A percentile compares a stretch with the other conserved stretches of the same genome.
Conservation (phyloP, 2,329 filamentous ascomycete species). For the Cladophialophora psammophila region DNA sequence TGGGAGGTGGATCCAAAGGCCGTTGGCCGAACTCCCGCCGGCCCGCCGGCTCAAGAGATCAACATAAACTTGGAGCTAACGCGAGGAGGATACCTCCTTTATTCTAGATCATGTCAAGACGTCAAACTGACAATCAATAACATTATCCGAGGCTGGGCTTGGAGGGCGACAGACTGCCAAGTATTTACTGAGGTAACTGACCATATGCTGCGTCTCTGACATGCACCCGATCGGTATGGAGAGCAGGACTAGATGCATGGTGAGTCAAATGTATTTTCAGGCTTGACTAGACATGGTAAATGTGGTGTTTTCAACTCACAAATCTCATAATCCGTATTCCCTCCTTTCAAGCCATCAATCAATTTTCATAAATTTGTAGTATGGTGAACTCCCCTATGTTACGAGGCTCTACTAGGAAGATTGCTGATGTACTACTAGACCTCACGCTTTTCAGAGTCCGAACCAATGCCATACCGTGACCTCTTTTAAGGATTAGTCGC, state of each 20-base stretch:
- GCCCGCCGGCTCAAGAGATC: not conserved
- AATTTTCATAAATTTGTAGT: not conserved
- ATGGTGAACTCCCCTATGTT: not conserved
- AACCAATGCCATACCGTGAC: not conserved
- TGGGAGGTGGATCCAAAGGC: not conserved
- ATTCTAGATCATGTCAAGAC: not conserved
- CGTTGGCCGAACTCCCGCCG: not conserved
- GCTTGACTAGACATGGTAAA: not conserved
- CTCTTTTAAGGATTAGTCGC: not conserved
- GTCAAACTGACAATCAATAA: not conserved
- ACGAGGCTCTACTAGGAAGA: not conserved
- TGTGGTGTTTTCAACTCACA: not conserved
- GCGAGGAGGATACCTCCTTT: not conserved
- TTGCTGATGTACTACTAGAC: not conserved
- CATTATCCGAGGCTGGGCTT: not conserved
- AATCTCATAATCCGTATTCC: not conserved
- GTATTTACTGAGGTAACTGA: not conserved
- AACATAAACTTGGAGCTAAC: not conserved
- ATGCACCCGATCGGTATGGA: no score
- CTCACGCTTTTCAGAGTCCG: not conserved
- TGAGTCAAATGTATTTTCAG: not conserved
- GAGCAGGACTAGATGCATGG: not conserved
- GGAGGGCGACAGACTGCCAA: not conserved
- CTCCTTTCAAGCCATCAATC: not conserved
- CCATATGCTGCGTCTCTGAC: not conserved